Percentiles rank a stretch among this genome's conserved stretches.
Conservation (phyloP, 768 basidiomycete genomes). For the Mycena capillaripes region DNA sequence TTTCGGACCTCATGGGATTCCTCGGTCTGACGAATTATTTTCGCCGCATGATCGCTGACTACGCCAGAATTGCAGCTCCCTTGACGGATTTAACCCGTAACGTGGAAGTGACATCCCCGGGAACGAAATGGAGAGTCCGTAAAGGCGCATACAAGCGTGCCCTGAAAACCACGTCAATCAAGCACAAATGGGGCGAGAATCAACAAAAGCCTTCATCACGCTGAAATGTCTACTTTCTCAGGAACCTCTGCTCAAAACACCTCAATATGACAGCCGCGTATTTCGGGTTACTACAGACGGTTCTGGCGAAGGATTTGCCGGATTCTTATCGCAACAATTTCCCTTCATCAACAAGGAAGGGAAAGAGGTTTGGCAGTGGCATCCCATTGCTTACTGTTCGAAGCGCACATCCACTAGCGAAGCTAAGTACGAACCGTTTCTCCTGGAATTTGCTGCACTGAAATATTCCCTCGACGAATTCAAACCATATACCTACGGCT, state of each 20-base stretch:
- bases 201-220: constrained; percentile 44
- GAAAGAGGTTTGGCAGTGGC: constrained; percentile 24
- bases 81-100: constrained; percentile 46
- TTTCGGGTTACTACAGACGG: constrained; percentile 49
- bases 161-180: constrained; percentile 39
- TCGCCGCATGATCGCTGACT: too few relatives aligned
- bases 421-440: constrained; percentile 48
- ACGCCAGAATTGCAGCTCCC: constrained; percentile 47
- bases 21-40: too few relatives aligned
- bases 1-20: constrained; percentile 48
- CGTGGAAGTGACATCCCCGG: constrained; percentile 36
- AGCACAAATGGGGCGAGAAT: constrained; percentile 32
- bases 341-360: constrained; percentile 34
- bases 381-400: constrained; percentile 51
- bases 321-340: constrained; percentile 42
- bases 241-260: constrained; percentile 38
- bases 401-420: constrained; percentile 50
- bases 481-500: too few relatives aligned
- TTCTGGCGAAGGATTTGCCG: constrained; percentile 46
- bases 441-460: constrained; percentile 52
- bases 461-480: too few relatives aligned
- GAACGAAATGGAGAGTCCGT: constrained; percentile 34
- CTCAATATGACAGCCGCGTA: constrained; percentile 41
- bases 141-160: constrained; percentile 43
- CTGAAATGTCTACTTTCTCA: constrained; percentile 42